Percentiles rank a stretch among this genome's conserved stretches.
These are phyloP conservation scores for Penicillium polonicum DNA, from an alignment of 2,329 filamentous ascomycete species.

Conservation along the genomic window DNA sequence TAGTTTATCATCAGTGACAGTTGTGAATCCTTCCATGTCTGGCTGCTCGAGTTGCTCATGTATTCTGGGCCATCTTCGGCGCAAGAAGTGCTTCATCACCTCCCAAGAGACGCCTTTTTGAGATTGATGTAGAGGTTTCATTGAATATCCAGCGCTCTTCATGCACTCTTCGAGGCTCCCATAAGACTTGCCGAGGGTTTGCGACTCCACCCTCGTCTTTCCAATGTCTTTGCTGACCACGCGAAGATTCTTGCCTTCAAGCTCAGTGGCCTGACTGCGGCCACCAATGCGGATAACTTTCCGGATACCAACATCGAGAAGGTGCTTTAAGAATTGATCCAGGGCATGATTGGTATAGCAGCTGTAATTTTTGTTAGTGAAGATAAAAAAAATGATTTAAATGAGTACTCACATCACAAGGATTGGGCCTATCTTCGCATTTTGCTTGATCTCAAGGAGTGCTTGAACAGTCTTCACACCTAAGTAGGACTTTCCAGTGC, in stretches of 20 bases:
- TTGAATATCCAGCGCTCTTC: background rate
- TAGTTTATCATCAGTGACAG: background rate
- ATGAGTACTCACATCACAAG: conserved; percentile 6
- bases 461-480: conserved; percentile 13
- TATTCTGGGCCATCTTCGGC: background rate
- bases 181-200: background rate
- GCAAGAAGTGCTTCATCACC: background rate
- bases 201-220: conserved; percentile 8
- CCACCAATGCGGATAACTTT: conserved; percentile 9
- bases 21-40: background rate
- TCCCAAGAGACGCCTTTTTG: conserved; percentile 3
- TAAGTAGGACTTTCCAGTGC: conserved; percentile 13
- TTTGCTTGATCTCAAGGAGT: background rate
- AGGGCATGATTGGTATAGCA: conserved; percentile 67
- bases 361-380: background rate
- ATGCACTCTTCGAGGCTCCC: background rate
- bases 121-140: conserved; percentile 7
- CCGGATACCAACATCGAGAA: conserved; percentile 59
- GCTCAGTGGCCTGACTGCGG: conserved; percentile 8
- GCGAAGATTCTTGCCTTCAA: conserved; percentile 14
- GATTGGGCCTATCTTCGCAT: background rate
- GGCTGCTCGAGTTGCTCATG: background rate
- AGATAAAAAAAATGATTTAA: too few relatives aligned
- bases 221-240: background rate
- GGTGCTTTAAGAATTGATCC: conserved; percentile 63